Base-by-base conservation (phyloP, 768 basidiomycete genomes). In the Boletus reticuloceps region DNA sequence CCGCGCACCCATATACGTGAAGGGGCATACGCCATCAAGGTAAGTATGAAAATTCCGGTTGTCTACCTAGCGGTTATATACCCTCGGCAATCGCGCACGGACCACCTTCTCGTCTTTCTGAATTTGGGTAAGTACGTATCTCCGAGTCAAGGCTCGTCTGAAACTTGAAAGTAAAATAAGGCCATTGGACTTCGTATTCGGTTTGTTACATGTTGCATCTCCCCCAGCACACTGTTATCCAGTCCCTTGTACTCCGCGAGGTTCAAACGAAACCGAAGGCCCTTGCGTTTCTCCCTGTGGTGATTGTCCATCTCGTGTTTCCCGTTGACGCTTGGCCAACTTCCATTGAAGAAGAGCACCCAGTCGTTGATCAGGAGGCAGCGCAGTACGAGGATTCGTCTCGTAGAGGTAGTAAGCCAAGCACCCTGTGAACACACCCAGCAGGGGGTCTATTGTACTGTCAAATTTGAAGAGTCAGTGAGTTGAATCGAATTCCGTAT, bases 391-490 rank as follows among this genome's bases (percentile, higher is more conserved):
- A 6, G 91, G 91, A 69, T 93, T 83, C 29, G 77, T 86, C 67
- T 94, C 91, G 68, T 88, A 82, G 37, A 94, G 81, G 67, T 89
- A 85, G 68, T 84, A 93, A 6, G 91, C 91, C 41, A 91, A 70
- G 39, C 82, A 68, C 13, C 91, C 91, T 2, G 90, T 91, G 65
- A 91, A 85, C 50, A 91, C 71, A 8, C 90, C 91, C 39, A 94
- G 71, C 16, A 89, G 53, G 6, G 88, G 84, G 69, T 94, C 91
- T 6, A 91, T 62, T 2, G 79, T 67, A 27, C 90, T 93, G 57
- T 38, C 29, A 14, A 41, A 36, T 36, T 36, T 14, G 34, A 36
- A 48, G 13, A 12, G 53, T 64, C 48, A 58, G 59, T 44, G 22
- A 43, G 39, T 19, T 16, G 47, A 27, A n/a, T 9, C 12, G 12